Conservation (phyloP, 352 stramenopile species). For the Globisporangium okanoganense region DNA sequence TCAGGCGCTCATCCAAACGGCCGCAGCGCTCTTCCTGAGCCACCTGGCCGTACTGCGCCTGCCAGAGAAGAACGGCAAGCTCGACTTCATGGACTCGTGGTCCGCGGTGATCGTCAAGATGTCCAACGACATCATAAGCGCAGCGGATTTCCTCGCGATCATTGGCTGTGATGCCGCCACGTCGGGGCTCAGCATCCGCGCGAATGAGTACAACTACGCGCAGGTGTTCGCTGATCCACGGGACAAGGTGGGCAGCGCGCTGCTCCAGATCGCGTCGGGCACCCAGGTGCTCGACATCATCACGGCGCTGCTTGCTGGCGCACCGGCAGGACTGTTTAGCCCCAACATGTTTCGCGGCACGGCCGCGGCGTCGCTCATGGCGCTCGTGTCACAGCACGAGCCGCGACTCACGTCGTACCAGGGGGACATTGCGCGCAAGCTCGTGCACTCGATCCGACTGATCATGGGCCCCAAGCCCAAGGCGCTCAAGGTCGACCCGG, state of each 20-base stretch:
- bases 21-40: conserved; percentile 50
- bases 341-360: conserved; percentile 71
- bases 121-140: conserved; percentile 57
- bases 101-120: conserved; percentile 56
- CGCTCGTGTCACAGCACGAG: conserved; percentile 28
- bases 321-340: conserved; percentile 48
- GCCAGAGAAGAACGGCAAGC: conserved; percentile 45
- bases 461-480: conserved; percentile 27
- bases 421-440: conserved; percentile 39
- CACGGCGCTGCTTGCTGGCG: conserved; percentile 45
- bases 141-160: conserved; percentile 52
- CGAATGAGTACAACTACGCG: conserved; percentile 61
- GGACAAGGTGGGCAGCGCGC: conserved; percentile 37
- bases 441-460: conserved; percentile 50
- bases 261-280: conserved; percentile 46
- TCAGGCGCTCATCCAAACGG: conserved; percentile 34
- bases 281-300: conserved; percentile 70
- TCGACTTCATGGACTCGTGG: conserved; percentile 74
- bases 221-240: conserved; percentile 52
- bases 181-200: conserved; percentile 37
- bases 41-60: conserved; percentile 52
- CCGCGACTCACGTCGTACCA: conserved; percentile 41
- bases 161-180: conserved; percentile 42
- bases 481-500: conserved; percentile 32
- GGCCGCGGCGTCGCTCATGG: conserved; percentile 42